Evolutionary conservation across 169 alveolate species (phyloP).

Genomic region (Eimeria praecox): DNA sequence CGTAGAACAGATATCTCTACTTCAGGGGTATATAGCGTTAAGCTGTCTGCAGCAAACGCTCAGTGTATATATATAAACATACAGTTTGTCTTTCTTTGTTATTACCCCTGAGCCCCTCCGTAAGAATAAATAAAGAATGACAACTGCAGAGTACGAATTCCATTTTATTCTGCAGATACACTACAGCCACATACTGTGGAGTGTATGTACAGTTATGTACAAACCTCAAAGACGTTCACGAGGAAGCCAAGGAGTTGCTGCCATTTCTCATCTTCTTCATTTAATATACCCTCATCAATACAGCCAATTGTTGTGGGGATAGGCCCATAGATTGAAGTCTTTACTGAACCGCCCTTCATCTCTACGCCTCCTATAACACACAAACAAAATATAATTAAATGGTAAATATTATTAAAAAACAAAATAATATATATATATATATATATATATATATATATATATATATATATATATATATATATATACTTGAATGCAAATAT

Average conservation of each 20-base stretch:
- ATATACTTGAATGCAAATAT: background rate
- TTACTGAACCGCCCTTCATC: background rate
- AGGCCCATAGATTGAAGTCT: conserved; percentile 19
- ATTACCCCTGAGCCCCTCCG: too few species aligned
- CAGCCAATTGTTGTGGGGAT: conserved; percentile 54
- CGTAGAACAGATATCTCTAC: background rate
- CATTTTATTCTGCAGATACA: too few species aligned
- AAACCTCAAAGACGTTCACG: background rate
- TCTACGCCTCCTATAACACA: conserved; percentile 8
- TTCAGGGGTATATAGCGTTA: too few species aligned
- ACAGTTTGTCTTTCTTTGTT: too few species aligned
- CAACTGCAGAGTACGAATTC: background rate
- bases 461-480: background rate
- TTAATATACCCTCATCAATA: background rate
- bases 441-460: background rate
- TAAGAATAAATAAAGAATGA: too few species aligned
- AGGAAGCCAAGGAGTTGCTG: conserved; percentile 25
- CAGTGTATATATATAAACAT: too few species aligned
- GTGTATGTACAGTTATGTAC: background rate
- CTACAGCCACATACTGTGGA: background rate
- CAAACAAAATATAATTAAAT: background rate
- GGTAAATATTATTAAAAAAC: too few species aligned
- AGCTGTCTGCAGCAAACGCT: too few species aligned
- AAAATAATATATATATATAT: background rate
- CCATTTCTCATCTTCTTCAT: conserved; percentile 12